Percentiles rank a stretch among this genome's conserved stretches.
These are phyloP conservation scores for Tricholomella constricta DNA, from an alignment of 768 basidiomycete genomes.

Conservation along the genomic window DNA sequence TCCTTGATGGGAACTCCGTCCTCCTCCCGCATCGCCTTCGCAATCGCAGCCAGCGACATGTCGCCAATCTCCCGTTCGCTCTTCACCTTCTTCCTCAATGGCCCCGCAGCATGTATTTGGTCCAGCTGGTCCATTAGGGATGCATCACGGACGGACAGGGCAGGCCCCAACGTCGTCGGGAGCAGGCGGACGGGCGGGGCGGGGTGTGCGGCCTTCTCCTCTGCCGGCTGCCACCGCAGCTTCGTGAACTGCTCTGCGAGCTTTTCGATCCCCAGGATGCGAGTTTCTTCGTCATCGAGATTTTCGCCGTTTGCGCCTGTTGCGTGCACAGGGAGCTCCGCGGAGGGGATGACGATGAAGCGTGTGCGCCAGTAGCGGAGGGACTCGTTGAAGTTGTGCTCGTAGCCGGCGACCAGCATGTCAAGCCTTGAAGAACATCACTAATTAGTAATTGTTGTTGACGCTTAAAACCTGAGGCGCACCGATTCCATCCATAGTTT, in stretches of 20 bases:
- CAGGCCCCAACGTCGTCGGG: conserved; percentile 83
- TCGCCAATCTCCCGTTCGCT: conserved; percentile 74
- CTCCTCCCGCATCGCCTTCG: conserved; percentile 84
- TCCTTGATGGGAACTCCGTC: conserved; percentile 84
- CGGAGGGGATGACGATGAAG: conserved; percentile 89
- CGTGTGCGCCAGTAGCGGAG: conserved; percentile 93
- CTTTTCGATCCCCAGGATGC: conserved; percentile 87
- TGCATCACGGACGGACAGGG: conserved; percentile 77
- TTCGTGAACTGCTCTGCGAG: conserved; percentile 87
- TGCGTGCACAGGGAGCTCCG: conserved; percentile 60
- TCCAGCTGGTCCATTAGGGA: conserved; percentile 79
- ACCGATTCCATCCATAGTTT: conserved; percentile 86
- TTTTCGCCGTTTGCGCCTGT: conserved; percentile 69
- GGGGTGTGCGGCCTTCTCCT: conserved; percentile 49
- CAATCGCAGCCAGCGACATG: conserved; percentile 63
- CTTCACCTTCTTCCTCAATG: conserved; percentile 78
- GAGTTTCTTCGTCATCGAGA: conserved; percentile 84
- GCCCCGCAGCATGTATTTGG: conserved; percentile 72
- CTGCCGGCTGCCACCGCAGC: conserved; percentile 74
- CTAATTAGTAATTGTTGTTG: not conserved
- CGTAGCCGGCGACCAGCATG: conserved; percentile 83
- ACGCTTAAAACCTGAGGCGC: not conserved
- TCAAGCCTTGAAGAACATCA: conserved; percentile 55
- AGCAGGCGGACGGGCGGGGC: conserved; percentile 73
- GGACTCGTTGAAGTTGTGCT: conserved; percentile 77